A percentile compares a stretch with the other conserved stretches of the same genome.
These are phyloP conservation scores for Alternaria ethzedia DNA, from an alignment of 2,329 filamentous ascomycete species.

Conservation along the genomic window DNA sequence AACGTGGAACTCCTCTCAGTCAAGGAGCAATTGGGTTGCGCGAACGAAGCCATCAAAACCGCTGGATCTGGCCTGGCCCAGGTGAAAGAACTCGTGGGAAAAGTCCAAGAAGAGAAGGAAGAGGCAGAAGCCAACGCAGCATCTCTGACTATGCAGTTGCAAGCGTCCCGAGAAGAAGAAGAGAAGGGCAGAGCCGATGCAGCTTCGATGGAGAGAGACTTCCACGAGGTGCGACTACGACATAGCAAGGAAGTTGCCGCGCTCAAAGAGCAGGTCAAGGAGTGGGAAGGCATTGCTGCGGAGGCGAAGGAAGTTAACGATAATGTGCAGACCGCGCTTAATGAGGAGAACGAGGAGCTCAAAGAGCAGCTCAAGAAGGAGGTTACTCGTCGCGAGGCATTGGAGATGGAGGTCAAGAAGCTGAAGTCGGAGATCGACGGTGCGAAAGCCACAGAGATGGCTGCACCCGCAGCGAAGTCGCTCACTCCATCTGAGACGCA, in stretches of 20 bases:
- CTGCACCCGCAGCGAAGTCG: background rate
- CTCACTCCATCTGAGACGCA: background rate
- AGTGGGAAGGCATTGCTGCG: background rate
- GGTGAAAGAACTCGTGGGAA: background rate
- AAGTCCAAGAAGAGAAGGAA: background rate
- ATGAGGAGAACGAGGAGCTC: background rate
- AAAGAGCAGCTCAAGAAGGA: background rate
- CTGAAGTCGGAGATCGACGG: background rate
- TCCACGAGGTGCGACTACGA: background rate
- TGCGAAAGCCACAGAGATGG: background rate
- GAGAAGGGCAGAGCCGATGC: background rate
- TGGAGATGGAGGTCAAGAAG: background rate
- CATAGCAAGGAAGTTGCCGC: background rate
- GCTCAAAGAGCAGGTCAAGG: background rate
- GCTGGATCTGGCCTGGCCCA: background rate
- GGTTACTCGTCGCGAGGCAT: background rate
- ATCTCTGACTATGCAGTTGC: background rate
- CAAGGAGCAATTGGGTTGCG: background rate
- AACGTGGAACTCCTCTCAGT: too few species aligned
- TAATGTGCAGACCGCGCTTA: background rate
- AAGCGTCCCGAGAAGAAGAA: background rate
- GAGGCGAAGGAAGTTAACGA: background rate
- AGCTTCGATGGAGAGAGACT: background rate
- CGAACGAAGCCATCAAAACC: background rate
- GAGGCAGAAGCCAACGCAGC: background rate